These are phyloP conservation scores for Gilbertella persicaria DNA, from an alignment of 371 early-diverging fungal species.

Conservation along the genomic window DNA sequence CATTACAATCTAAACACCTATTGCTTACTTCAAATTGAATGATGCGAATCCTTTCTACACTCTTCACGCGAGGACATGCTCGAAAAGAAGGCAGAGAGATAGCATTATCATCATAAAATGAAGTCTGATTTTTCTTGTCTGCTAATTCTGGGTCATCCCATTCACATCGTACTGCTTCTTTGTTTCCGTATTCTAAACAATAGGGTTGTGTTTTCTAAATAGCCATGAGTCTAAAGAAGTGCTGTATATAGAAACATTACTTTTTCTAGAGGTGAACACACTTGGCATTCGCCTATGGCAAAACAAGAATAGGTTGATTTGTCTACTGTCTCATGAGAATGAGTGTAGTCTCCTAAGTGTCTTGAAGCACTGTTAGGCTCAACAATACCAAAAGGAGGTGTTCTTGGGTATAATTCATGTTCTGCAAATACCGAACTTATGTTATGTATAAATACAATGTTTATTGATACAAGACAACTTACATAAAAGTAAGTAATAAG, in stretches of 20 bases:
- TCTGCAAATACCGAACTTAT: constrained; percentile 4
- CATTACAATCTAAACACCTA: too few species aligned
- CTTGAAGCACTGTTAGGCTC: constrained; percentile 1
- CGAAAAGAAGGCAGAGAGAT: constrained; percentile 42
- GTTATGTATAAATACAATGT: constrained; percentile 1
- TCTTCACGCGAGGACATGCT: constrained; percentile 42
- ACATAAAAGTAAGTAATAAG: too few species aligned
- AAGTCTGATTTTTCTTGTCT: constrained; percentile 33
- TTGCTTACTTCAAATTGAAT: constrained; percentile 42
- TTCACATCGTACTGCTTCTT: constrained; percentile 45
- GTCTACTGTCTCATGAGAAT: constrained; percentile 45
- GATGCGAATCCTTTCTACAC: constrained; percentile 35
- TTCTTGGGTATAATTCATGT: constrained; percentile 16
- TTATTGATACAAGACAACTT: too few species aligned
- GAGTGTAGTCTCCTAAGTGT: constrained; percentile 46
- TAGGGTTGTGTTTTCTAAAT: constrained; percentile 46
- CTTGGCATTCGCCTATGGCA: constrained; percentile 44
- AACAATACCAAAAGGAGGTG: constrained; percentile 26
- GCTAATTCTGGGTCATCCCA: constrained; percentile 47
- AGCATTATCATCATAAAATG: constrained; percentile 37
- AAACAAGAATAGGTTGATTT: constrained; percentile 43
- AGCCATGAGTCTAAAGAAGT: background rate
- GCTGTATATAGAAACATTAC: constrained; percentile 12
- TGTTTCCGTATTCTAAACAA: constrained; percentile 49
- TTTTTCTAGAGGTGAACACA: constrained; percentile 47